Base-by-base conservation (phyloP, 768 basidiomycete species). In the Auricularia cornea region DNA sequence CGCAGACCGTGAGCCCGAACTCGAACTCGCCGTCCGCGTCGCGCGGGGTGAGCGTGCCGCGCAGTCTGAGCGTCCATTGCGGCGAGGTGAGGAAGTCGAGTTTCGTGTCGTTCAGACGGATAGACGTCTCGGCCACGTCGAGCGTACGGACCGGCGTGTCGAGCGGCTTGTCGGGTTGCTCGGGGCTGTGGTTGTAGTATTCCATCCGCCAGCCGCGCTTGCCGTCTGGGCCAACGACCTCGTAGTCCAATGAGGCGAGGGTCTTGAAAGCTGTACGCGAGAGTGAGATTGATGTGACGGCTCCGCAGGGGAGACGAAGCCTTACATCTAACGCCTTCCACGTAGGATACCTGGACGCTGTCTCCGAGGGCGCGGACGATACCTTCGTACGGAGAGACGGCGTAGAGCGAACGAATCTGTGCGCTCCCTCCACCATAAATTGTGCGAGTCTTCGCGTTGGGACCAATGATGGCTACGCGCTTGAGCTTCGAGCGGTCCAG, bases 371-470 rank as follows among this genome's bases (percentile, higher is more conserved):
- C 81, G 59, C 77, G 71, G 18, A 71, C 69, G 29, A 90, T 77
- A 8, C 87, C 88, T 12, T 85, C 80, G 69, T 78, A 86, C 2
- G 89, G 88, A 3, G 83, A 83, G 20, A 85, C 76, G 31, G 83
- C 77, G 76, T 89, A 90, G 18, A 80, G 82, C 1, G 87, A 76
- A 64, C 84, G 88, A 60, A 93, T 77, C 2, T 74, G 72, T 12
- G 87, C 86, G 11, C 89, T 88, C 38, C 90, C 90, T 28, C 90
- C 91, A 14, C 87, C 87, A 23, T 88, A 90, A 52, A 89, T 83
- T 3, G 88, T 78, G 41, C 81, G 73, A 59, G 81, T 83, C 70
- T 83, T 83, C 51, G 83, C 84, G 71, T 89, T 89, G 2, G 88
- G 85, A 1, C 88, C 88, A 62, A 89, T 85, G 57, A 89, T 75